A percentile compares a stretch with the other conserved stretches of the same genome.
These are phyloP conservation scores for Ceratocystis diversiconidia DNA, from an alignment of 2,329 filamentous ascomycete genomes.

Conservation along the genomic window DNA sequence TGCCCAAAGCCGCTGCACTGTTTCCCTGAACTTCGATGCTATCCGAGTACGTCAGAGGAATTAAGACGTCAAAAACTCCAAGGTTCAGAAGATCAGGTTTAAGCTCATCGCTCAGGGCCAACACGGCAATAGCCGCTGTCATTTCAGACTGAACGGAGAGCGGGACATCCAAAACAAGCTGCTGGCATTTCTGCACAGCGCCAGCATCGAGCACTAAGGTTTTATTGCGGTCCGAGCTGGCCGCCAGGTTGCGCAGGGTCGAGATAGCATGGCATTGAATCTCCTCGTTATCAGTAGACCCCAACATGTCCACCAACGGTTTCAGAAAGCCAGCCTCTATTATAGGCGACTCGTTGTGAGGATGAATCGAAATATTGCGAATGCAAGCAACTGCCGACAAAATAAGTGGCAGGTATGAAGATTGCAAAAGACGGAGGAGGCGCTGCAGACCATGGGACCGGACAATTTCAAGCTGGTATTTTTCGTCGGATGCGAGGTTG, in stretches of 20 bases:
- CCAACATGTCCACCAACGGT: constrained; percentile 82
- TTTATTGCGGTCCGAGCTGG: constrained; percentile 95
- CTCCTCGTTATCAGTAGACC: constrained; percentile 93
- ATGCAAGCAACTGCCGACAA: constrained; percentile 96
- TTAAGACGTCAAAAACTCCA: constrained; percentile 90
- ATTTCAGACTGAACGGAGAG: constrained; percentile 95
- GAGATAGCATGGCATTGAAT: constrained; percentile 99
- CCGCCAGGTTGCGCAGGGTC: constrained; percentile 84
- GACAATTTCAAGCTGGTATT: constrained; percentile 96
- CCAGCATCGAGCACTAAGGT: constrained; percentile 92
- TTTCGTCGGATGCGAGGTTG: constrained; percentile 93
- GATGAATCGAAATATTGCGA: constrained; percentile 96
- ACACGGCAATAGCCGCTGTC: constrained; percentile 96
- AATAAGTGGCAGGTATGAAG: constrained; percentile 88
- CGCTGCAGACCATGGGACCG: constrained; percentile 72
- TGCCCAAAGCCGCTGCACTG: constrained; percentile 87
- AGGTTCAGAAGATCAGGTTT: constrained; percentile 82
- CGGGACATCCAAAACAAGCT: constrained; percentile 83
- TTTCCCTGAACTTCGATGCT: constrained; percentile 98
- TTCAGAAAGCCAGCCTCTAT: constrained; percentile 95
- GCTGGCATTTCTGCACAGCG: constrained; percentile 96
- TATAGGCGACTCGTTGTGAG: constrained; percentile 92
- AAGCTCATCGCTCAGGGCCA: constrained; percentile 88
- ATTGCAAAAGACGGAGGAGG: constrained; percentile 78
- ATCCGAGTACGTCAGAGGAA: constrained; percentile 83